Base-by-base conservation (phyloP, 208 protist genomes). In the Porcisia deanei region DNA sequence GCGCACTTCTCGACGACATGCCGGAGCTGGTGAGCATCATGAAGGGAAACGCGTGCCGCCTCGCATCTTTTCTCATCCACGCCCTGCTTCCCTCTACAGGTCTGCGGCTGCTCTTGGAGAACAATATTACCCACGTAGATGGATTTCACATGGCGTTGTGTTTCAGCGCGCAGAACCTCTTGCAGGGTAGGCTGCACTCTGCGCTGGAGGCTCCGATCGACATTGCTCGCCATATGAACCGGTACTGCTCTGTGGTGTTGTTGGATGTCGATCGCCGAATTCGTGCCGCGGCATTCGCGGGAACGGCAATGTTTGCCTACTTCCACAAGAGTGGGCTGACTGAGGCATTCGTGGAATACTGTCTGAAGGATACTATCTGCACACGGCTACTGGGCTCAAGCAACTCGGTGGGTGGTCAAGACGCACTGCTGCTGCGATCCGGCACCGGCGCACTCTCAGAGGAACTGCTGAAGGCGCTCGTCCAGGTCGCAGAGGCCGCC, bases 71-170 rank as follows among this genome's bases (percentile, higher is more conserved):
- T 39, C 70, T 96, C 18, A 67, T 94, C 34, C 90, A 94, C 73
- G 88, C 88, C 25, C 69, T 94, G 49, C 79, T 96, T 43, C 90
- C 88, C 54, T 91, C 88, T 12, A 86, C 90, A 14, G 90, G 82
- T 14, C 80, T 94, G 70, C 89, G 92, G 9, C 78, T 93, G 20
- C 81, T 96, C 37, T 83, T 92, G 53, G 90, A 92, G 43, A 81
- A 85, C 60, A 84, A 77, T 63, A 74, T 55, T 49, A 91, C 88
- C 16, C 85, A 90, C 70, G 79, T 94, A 12, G 92, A 96, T 76
- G 92, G 88, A 45, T 72, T 96, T 47, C 92, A 96, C 78, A 76
- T 94, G 64, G 85, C 85, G 7, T 76, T 96, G 63, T 94, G 89
- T 73, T 93, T 94, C 82, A 86, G 88, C 70, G 85, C 80, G 30